phyloP scores from a whole-genome alignment of 164 flowering plant genomes.

The Umbellularia californica region DNA sequence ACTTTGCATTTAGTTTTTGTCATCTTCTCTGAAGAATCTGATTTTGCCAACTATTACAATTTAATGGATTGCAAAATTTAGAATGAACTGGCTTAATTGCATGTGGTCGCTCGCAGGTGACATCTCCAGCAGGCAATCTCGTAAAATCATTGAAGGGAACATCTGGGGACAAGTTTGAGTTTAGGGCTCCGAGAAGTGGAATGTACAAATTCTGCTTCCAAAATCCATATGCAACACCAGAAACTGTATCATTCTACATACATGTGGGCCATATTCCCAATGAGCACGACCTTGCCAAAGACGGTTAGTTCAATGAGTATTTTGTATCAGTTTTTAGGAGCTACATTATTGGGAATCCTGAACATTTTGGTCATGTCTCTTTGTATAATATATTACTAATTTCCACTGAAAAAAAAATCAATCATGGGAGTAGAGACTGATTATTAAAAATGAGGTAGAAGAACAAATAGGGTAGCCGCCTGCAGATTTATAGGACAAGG shows the following conservation, averaged over 20 bases:
- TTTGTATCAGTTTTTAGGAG: not conserved
- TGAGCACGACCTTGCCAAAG: constrained; percentile 95
- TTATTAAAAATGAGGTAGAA: too few species aligned
- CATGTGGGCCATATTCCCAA: constrained; percentile 95
- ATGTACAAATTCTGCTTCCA: constrained; percentile 97
- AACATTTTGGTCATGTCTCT: not conserved
- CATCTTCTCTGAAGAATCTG: too few species aligned
- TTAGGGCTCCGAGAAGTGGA: constrained; percentile 87
- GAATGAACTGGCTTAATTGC: not conserved
- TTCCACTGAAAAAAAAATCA: too few species aligned
- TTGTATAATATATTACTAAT: not conserved
- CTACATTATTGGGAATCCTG: not conserved
- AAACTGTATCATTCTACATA: constrained; percentile 88
- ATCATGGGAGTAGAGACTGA: too few species aligned
- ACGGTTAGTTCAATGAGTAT: constrained; percentile 49
- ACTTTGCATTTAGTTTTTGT: too few species aligned
- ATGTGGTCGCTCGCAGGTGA: constrained; percentile 43
- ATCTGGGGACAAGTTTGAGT: constrained; percentile 87
- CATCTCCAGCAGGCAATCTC: constrained; percentile 69
- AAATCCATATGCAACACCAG: constrained; percentile 80
- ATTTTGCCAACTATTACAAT: not conserved
- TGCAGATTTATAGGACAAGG: not conserved
- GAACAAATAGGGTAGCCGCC: not conserved
- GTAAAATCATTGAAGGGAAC: constrained; percentile 75
- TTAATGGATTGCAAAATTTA: not conserved